Base-by-base conservation (phyloP, 352 stramenopile genomes). In the Globisporangium irregulare region DNA sequence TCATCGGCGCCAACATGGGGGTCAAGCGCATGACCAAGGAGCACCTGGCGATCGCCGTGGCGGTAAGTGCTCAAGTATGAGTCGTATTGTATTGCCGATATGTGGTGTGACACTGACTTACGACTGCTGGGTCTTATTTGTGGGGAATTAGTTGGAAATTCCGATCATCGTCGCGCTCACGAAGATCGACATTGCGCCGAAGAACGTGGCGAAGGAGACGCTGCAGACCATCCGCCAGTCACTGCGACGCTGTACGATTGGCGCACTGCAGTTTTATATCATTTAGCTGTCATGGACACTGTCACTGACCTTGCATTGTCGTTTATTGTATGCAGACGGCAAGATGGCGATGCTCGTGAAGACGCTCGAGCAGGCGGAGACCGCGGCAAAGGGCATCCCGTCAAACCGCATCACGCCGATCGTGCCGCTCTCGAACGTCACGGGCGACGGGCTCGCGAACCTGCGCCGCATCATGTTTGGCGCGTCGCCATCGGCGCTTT, bases 371-470 rank as follows among this genome's bases (percentile, higher is more conserved):
- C 85, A 98, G 71, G 89, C 97, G 0, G 67, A 84, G 48, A 92
- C 87, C 1, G 93, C 94, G 10, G 91, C 91, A 5, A 95, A 97
- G 69, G 82, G 88, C 62, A 91, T 98, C 55, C 86, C 85, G 32
- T 96, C 86, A 38, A 97, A 97, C 72, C 86, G 94, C 43, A 85
- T 99, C 53, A 98, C 97, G 43, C 98, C 98, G 6, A 98, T 99
- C 65, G 89, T 99, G 74, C 92, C 97, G 10, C 95, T 99, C 41
- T 99, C 97, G 2, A 99, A 98, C 80, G 98, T 99, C 10, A 99
- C 96, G 12, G 98, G 98, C 24, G 90, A 99, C 64, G 97, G 97
- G 0, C 72, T 95, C 53, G 76, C 80, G 12, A 95, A 95, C 60
- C 59, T 95, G 34, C 78, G 84, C 24, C 82, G 82, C 62, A 90